Evolutionary conservation across 108 stramenopile species (phyloP), one percentile per base, ranked within the genome.

Genomic region (Pelagomonas calceolata): DNA sequence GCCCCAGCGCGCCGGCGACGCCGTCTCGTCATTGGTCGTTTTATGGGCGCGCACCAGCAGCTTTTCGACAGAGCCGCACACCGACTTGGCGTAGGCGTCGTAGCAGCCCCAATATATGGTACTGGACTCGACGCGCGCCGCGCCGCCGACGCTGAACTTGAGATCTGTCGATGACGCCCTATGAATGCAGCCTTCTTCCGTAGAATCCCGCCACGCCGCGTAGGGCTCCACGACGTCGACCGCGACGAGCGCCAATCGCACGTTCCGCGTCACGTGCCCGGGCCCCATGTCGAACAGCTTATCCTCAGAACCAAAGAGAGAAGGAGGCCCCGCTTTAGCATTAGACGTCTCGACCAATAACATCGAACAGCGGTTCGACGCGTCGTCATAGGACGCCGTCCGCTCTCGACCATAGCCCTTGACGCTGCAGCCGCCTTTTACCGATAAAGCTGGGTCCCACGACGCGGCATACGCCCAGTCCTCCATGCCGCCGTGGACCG

Each of bases 401-500:
- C 86, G 83, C 33, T 79, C 79, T 21, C 32, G 30, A 17, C 33
- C 10, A 32, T 65, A 32, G 65, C 33, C 65, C 65, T 10, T 12
- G 32, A 14, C 65, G 32, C 1, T 30, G 65, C 65, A 65, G 17
- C 66, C 66, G 35, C 66, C 66, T 10, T 12, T 12, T 17, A 66
- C 66, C 17, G 32, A 12, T 30, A 81, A 75, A 4, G 85, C 84
- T 0, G 83, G 76, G 80, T 91, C 93, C 93, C 93, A 98, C 18
- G 89, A 91, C 14, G 91, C 93, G 0, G 90, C 91, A 82, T 94
- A 94, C 14, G 85, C 89, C 94, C 94, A 91, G 80, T 96, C 95
- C 76, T 97, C 94, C 93, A 97, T 94, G n/a, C 94, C 94, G 36
- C 96, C 97, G 32, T 87, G 66, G 33, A 92, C 86, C 31, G 91